Conservation (phyloP, 768 basidiomycete genomes). For the Lentinula raphanica region DNA sequence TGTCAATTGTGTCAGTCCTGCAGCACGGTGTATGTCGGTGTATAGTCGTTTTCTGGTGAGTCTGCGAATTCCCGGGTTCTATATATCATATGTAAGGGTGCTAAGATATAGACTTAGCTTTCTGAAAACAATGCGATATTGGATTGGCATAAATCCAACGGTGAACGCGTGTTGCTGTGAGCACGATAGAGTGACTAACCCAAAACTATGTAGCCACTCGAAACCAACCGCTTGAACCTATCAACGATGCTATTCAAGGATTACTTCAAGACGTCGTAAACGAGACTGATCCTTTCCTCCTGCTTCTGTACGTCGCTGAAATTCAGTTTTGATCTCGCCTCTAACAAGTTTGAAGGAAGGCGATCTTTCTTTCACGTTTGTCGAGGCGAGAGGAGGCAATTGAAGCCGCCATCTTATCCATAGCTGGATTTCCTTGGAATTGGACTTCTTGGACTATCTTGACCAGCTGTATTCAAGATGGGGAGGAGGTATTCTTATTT, state of each 20-base stretch:
- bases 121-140: slow-evolving; percentile 78
- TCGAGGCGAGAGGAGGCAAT: slow-evolving; percentile 82
- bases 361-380: slow-evolving; percentile 74
- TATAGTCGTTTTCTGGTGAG: slow-evolving; percentile 87
- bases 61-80: slow-evolving; percentile 10
- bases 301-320: slow-evolving; percentile 58
- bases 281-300: slow-evolving; percentile 70
- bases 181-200: neutral
- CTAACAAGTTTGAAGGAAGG: slow-evolving; percentile 51
- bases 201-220: slow-evolving; percentile 54
- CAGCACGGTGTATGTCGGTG: slow-evolving; percentile 68
- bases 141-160: slow-evolving; percentile 80
- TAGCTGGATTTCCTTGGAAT: slow-evolving; percentile 82
- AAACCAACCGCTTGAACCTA: slow-evolving; percentile 61
- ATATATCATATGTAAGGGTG: neutral
- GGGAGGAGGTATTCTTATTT: slow-evolving; percentile 65
- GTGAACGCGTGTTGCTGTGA: slow-evolving; percentile 34
- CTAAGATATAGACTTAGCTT: slow-evolving; percentile 40
- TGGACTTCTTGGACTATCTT: slow-evolving; percentile 91
- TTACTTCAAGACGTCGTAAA: slow-evolving; percentile 57
- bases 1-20: slow-evolving; percentile 58
- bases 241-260: slow-evolving; percentile 52
- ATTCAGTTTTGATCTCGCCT: neutral
- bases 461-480: slow-evolving; percentile 72
- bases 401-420: slow-evolving; percentile 70